A percentile compares a stretch with the other conserved stretches of the same genome.
phyloP scores from a whole-genome alignment of 2,329 filamentous ascomycete species.

The Cytospora leucostoma region DNA sequence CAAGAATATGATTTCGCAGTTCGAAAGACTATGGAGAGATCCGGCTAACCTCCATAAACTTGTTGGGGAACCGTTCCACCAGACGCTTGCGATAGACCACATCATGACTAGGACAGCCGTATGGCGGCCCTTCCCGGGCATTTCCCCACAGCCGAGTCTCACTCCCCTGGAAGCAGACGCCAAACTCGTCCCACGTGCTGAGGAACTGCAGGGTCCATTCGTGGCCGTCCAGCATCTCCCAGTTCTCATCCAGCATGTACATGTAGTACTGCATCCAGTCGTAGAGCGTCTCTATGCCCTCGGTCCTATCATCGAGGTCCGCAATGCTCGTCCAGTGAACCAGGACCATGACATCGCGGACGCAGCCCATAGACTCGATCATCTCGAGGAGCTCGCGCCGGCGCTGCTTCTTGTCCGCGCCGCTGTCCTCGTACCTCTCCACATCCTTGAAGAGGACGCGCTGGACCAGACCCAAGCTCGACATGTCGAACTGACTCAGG shows the following conservation, averaged over 20 bases:
- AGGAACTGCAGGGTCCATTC: constrained; percentile 27
- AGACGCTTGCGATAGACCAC: constrained; percentile 26
- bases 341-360: constrained; percentile 28
- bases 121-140: constrained; percentile 25
- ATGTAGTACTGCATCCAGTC: constrained; percentile 29
- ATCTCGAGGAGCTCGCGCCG: constrained; percentile 27
- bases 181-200: constrained; percentile 26
- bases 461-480: constrained; percentile 12
- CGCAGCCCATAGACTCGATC: constrained; percentile 26
- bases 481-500: constrained; percentile 26
- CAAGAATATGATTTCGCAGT: background rate
- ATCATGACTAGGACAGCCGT: constrained; percentile 27
- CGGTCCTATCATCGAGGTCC: constrained; percentile 19
- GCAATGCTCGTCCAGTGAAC: constrained; percentile 29
- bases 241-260: constrained; percentile 27
- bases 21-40: constrained; percentile 7
- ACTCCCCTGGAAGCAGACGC: constrained; percentile 25
- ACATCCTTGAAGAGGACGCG: constrained; percentile 28
- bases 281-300: constrained; percentile 23
- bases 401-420: constrained; percentile 28
- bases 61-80: constrained; percentile 26
- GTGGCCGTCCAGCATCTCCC: constrained; percentile 26
- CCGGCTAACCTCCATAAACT: constrained; percentile 24
- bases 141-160: constrained; percentile 26
- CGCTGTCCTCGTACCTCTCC: constrained; percentile 25